These are phyloP conservation scores for Aspergillus calidoustus DNA, from an alignment of 2,329 filamentous ascomycete genomes.

Conservation along the genomic window DNA sequence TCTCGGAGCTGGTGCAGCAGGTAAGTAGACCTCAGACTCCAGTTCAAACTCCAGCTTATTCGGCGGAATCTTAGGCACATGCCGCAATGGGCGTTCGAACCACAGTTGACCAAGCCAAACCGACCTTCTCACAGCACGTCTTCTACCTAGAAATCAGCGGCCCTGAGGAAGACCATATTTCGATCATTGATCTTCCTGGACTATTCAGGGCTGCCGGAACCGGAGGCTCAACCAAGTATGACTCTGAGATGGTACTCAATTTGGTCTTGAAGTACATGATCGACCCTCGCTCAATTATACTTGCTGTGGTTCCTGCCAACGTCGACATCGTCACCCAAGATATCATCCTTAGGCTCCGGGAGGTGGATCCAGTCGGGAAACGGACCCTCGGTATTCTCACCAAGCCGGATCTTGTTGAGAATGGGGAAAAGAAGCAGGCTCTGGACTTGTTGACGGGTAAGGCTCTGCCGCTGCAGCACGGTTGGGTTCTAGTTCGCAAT, in stretches of 20 bases:
- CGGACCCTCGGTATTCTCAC: conserved; percentile 58
- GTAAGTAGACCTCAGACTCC: conserved; percentile 22
- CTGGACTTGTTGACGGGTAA: conserved; percentile 35
- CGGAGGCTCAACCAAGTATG: conserved; percentile 41
- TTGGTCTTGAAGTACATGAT: conserved; percentile 48
- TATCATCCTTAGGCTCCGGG: conserved; percentile 48
- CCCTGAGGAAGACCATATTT: conserved; percentile 46
- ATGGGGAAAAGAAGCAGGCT: conserved; percentile 33
- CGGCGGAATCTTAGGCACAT: conserved; percentile 23
- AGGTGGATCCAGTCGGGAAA: conserved; percentile 40
- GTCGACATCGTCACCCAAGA: conserved; percentile 53
- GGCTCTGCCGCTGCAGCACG: conserved; percentile 29
- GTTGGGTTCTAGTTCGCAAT: conserved; percentile 41
- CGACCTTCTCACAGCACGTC: conserved; percentile 48
- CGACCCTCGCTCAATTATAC: conserved; percentile 46
- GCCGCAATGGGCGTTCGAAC: conserved; percentile 30
- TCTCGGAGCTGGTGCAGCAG: conserved; percentile 32
- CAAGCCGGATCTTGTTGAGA: conserved; percentile 61
- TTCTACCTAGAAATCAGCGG: conserved; percentile 50
- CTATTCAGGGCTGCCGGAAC: conserved; percentile 47
- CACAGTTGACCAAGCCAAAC: conserved; percentile 23
- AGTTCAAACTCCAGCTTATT: too few relatives aligned
- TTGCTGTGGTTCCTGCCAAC: conserved; percentile 50
- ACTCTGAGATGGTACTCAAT: conserved; percentile 43
- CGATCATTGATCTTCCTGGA: conserved; percentile 53